phyloP scores from a whole-genome alignment of 306 rosid genomes.

The Oemleria cerasiformis region DNA sequence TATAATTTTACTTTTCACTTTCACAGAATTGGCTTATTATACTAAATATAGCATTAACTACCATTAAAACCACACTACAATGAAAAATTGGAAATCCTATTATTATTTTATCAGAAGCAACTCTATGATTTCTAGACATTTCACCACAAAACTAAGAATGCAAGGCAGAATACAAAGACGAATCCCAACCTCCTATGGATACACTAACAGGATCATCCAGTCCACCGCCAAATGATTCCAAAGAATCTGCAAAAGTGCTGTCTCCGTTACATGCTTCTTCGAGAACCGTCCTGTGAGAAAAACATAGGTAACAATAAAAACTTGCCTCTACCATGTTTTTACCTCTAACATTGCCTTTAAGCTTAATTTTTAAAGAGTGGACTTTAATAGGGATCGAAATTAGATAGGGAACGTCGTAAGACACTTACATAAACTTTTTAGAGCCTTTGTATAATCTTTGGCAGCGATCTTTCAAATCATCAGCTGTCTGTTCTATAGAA shows the following conservation, averaged over 20 bases:
- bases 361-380: not conserved
- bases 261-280: constrained; percentile 88
- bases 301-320: constrained; percentile 30
- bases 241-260: constrained; percentile 68
- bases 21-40: not conserved
- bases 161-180: constrained; percentile 24
- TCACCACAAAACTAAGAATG: constrained; percentile 18
- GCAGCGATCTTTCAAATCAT: constrained; percentile 80
- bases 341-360: constrained; percentile 21
- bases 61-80: not conserved
- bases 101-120: constrained; percentile 6
- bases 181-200: constrained; percentile 84
- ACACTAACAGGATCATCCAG: constrained; percentile 90
- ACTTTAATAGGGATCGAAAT: not conserved
- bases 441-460: constrained; percentile 64
- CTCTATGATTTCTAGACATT: constrained; percentile 12
- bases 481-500: constrained; percentile 65
- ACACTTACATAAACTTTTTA: constrained; percentile 75
- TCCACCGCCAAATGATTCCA: constrained; percentile 89
- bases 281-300: constrained; percentile 54
- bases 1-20: not conserved
- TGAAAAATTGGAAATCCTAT: not conserved
- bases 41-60: not conserved
- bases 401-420: constrained; percentile 11
- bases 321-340: constrained; percentile 17